Evolutionary conservation across 306 rosid species (phyloP).

Genomic region (Pueraria montana): DNA sequence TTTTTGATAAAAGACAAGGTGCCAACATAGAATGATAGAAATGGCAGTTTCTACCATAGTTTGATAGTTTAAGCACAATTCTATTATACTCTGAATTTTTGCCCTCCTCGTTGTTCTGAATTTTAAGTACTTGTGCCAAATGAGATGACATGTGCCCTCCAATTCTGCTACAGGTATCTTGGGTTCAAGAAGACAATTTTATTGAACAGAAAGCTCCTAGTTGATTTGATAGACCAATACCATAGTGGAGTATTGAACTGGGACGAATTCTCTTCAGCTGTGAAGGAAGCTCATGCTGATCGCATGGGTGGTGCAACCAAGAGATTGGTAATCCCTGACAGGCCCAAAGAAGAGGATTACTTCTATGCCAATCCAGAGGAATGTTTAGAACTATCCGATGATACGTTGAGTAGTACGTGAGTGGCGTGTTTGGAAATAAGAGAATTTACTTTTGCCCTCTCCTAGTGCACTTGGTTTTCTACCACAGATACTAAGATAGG

Average conservation of each 20-base stretch:
- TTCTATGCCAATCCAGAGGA: constrained; percentile 93
- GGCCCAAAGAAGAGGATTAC: constrained; percentile 94
- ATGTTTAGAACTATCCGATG: constrained; percentile 69
- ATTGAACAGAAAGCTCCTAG: constrained; percentile 85
- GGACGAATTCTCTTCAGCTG: constrained; percentile 84
- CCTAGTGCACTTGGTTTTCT: constrained; percentile 57
- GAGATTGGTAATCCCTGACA: constrained; percentile 82
- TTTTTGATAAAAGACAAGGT: not conserved
- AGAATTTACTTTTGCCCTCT: constrained; percentile 51
- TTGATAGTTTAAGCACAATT: not conserved
- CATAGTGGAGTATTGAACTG: constrained; percentile 62
- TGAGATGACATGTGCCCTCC: constrained; percentile 35
- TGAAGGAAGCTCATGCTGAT: constrained; percentile 78
- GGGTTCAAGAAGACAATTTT: constrained; percentile 88
- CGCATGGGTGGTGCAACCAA: constrained; percentile 84
- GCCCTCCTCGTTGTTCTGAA: not conserved
- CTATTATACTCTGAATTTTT: not conserved
- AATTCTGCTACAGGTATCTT: constrained; percentile 68
- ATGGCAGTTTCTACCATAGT: not conserved
- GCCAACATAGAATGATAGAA: not conserved
- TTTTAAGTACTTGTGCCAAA: not conserved
- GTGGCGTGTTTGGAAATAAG: constrained; percentile 48
- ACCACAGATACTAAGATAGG: constrained; percentile 50
- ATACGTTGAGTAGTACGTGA: constrained; percentile 70
- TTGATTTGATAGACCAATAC: constrained; percentile 85